Conservation (phyloP, 345 rosid genomes). For the Nephelium lappaceum region DNA sequence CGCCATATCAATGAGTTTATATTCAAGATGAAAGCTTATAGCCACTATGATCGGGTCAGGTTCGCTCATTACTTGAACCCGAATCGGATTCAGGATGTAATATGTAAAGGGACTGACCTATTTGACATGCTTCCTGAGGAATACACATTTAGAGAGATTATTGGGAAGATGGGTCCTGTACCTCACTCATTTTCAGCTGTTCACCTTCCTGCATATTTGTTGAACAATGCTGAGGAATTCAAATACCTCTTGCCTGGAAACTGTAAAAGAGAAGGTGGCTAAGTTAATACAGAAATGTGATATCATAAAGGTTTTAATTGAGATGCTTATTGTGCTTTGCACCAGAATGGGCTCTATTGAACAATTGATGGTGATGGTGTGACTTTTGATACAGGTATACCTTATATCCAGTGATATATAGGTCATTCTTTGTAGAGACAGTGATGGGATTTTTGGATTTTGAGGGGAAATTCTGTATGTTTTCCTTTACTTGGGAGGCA, state of each 20-base stretch:
- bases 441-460: slow-evolving; percentile 16
- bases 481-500: slow-evolving; percentile 20
- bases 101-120: slow-evolving; percentile 77
- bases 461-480: slow-evolving; percentile 28
- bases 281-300: slow-evolving; percentile 23
- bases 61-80: slow-evolving; percentile 84
- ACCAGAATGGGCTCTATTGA: slow-evolving; percentile 21
- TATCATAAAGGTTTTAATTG: slow-evolving; percentile 20
- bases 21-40: slow-evolving; percentile 98
- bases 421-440: slow-evolving; percentile 15
- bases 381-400: slow-evolving; percentile 21
- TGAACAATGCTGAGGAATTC: slow-evolving; percentile 72
- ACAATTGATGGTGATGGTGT: slow-evolving; percentile 18
- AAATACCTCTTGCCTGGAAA: slow-evolving; percentile 84
- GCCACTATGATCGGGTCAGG: slow-evolving; percentile 86
- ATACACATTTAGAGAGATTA: slow-evolving; percentile 85
- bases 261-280: slow-evolving; percentile 79
- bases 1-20: slow-evolving; percentile 69
- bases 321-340: slow-evolving; percentile 24
- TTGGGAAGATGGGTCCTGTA: slow-evolving; percentile 86
- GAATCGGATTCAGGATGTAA: slow-evolving; percentile 77
- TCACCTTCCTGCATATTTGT: slow-evolving; percentile 72
- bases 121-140: slow-evolving; percentile 96
- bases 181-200: slow-evolving; percentile 76
- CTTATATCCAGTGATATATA: slow-evolving; percentile 17